These are phyloP conservation scores for Lolium multiflorum DNA, from an alignment of 176 grass and related monocot species.

Conservation along the genomic window DNA sequence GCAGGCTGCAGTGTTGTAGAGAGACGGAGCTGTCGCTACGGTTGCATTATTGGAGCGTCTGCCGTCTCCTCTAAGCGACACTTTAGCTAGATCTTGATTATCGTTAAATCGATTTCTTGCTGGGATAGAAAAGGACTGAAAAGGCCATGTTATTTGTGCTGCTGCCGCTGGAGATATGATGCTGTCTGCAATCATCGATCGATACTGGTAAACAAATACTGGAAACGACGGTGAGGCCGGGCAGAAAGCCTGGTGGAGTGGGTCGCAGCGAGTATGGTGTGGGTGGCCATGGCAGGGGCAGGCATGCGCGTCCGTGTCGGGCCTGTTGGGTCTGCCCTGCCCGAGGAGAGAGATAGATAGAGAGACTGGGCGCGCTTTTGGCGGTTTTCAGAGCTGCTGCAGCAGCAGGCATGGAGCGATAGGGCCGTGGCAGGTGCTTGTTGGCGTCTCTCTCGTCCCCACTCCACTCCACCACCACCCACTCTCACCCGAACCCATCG, in stretches of 20 bases:
- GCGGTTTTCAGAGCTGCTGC: slow-evolving; percentile 50
- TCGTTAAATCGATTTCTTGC: not conserved
- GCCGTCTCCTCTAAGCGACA: slow-evolving; percentile 11
- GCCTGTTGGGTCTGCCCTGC: not conserved
- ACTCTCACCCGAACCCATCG: not conserved
- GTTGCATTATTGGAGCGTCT: slow-evolving; percentile 20
- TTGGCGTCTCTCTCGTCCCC: slow-evolving; percentile 33
- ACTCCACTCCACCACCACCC: slow-evolving; percentile 24
- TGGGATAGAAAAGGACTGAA: not conserved
- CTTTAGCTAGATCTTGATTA: not conserved
- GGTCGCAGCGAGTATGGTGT: not conserved
- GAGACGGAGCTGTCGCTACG: not conserved
- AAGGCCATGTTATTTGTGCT: not conserved
- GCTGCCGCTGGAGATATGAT: not conserved
- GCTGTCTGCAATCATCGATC: not conserved
- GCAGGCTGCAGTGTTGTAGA: not conserved
- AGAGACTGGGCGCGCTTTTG: slow-evolving; percentile 25
- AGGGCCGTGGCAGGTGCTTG: slow-evolving; percentile 40
- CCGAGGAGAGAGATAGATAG: not conserved
- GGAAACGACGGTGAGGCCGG: not conserved
- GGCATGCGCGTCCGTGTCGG: slow-evolving; percentile 53
- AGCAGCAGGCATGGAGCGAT: slow-evolving; percentile 34
- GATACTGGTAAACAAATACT: not conserved
- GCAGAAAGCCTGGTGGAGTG: not conserved
- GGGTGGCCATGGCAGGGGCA: slow-evolving; percentile 23